Evolutionary conservation across 805 yeast genomes (phyloP).

Genomic region (Pichia eremophila): DNA sequence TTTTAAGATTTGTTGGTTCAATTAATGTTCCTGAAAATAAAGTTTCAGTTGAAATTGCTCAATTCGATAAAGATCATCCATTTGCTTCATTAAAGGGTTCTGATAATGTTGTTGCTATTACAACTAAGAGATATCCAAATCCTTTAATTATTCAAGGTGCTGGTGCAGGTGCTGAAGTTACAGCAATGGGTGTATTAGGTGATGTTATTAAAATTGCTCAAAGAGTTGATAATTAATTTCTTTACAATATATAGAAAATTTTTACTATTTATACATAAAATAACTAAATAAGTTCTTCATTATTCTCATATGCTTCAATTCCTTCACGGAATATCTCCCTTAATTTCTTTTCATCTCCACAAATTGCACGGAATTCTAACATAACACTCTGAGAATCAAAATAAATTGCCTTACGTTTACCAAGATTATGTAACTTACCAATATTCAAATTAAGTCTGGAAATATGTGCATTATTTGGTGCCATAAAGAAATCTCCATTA

Average conservation of each 20-base stretch:
- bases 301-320: conserved; percentile 34
- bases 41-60: conserved; percentile 81
- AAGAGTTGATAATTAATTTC: conserved; percentile 45
- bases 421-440: conserved; percentile 19
- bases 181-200: conserved; percentile 80
- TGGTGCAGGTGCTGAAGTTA: conserved; percentile 71
- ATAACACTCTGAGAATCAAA: conserved; percentile 67
- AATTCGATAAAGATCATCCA: conserved; percentile 84
- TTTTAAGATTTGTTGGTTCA: conserved; percentile 86
- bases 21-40: conserved; percentile 65
- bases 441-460: conserved; percentile 53
- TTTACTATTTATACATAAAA: no score
- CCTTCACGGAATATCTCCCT: conserved; percentile 52
- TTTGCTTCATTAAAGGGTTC: conserved; percentile 94
- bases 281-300: conserved; percentile 10
- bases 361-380: conserved; percentile 55
- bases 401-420: conserved; percentile 23
- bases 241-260: no score
- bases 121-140: conserved; percentile 83
- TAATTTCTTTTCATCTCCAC: conserved; percentile 42
- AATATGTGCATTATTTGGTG: conserved; percentile 80
- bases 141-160: conserved; percentile 98
- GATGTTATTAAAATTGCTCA: conserved; percentile 89
- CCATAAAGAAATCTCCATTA: conserved; percentile 68
- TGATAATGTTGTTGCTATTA: conserved; percentile 89